phyloP scores from a whole-genome alignment of 2,329 filamentous ascomycete species.

The Calonectria multiphialidica region DNA sequence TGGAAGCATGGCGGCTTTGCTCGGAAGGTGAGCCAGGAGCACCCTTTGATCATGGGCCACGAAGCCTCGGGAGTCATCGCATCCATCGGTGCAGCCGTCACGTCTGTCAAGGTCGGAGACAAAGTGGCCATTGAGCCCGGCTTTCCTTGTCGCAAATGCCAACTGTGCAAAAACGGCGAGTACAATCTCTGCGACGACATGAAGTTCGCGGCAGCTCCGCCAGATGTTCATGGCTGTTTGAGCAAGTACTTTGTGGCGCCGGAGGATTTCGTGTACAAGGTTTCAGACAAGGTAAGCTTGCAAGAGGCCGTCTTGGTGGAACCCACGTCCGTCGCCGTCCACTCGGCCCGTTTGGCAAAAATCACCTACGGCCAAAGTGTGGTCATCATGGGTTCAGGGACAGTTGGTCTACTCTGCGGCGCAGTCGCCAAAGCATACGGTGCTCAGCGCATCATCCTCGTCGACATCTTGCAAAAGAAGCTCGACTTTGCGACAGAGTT shows the following conservation, averaged over 20 bases:
- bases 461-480: conserved; percentile 31
- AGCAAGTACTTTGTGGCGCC: conserved; percentile 87
- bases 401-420: conserved; percentile 87
- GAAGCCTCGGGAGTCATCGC: conserved; percentile 81
- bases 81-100: conserved; percentile 73
- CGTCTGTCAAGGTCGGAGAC: conserved; percentile 77
- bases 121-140: conserved; percentile 92
- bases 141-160: conserved; percentile 83
- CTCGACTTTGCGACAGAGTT: conserved; percentile 30
- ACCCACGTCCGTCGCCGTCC: conserved; percentile 87
- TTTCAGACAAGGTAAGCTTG: conserved; percentile 80
- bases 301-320: conserved; percentile 92
- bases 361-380: conserved; percentile 80
- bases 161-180: conserved; percentile 79
- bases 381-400: conserved; percentile 89
- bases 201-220: conserved; percentile 79
- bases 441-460: conserved; percentile 65
- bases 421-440: conserved; percentile 87
- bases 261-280: conserved; percentile 91
- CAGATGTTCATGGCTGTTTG: conserved; percentile 77
- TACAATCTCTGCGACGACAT: conserved; percentile 93
- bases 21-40: conserved; percentile 80
- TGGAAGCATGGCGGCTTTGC: conserved; percentile 86
- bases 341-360: conserved; percentile 80
- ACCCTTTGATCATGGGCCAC: conserved; percentile 81